Base-by-base conservation (phyloP, 768 basidiomycete species). In the Dendrothele bispora region DNA sequence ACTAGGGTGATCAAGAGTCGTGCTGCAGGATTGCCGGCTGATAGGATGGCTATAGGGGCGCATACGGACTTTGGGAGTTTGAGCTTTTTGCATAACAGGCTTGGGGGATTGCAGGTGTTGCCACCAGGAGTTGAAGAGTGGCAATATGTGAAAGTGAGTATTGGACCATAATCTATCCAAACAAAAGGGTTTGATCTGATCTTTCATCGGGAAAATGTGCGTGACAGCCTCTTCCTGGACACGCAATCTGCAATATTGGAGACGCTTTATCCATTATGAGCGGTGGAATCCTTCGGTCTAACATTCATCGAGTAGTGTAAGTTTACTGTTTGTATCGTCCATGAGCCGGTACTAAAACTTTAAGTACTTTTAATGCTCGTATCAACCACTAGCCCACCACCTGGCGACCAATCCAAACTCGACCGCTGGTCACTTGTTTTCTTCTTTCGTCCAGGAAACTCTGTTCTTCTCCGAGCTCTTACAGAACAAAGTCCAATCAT, bases 361-460 rank as follows among this genome's bases (percentile, higher is more conserved):
- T 12, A 15, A 18, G 29, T 27, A 28, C 51, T 25, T 18, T 26
- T 42, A 7, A 30, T 22, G 11, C 46, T 47, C 38, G 37, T 15
- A 2, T 36, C 6, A 7, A 12, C 30, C 12, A 43, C 10, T 37
- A 66, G 65, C 8, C 73, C 78, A 15, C 73, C 80, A 0, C 79
- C 79, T 0, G 70, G 73, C 11, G 58, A 53, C 7, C 80, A 81
- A 55, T 63, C 51, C 3, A 54, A 65, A 18, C 55, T 64, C 35
- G 70, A 70, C 24, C 63, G 79, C 5, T 78, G 74, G 69, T 80
- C 78, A 17, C 63, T 79, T 11, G 76, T 76, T 0, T 80, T 70
- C 57, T 79, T 82, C 59, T 73, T 70, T 1, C 66, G 79, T 24
- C 77, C 77, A 0, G 73, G 68, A 3, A 63, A 74, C 56, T 57